A percentile compares a stretch with the other conserved stretches of the same genome.
Conservation (phyloP, 2,329 filamentous ascomycete species). For the Aspergillus ochraceoroseus region DNA sequence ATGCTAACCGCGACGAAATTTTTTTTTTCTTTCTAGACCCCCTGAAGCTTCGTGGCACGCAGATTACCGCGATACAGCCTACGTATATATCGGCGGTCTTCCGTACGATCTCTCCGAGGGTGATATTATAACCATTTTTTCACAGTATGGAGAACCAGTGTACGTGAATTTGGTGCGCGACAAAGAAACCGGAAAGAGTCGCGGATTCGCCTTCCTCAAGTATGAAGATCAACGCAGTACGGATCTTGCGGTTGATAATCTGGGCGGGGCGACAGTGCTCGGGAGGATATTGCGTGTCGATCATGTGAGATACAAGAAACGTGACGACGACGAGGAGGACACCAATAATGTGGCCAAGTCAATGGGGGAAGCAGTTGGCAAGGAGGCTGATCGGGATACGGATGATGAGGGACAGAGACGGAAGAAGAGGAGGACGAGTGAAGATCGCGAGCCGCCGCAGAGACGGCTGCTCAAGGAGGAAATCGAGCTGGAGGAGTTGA, state of each 20-base stretch:
- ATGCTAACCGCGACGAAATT: constrained; percentile 11
- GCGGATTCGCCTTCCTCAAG: constrained; percentile 92
- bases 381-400: constrained; percentile 32
- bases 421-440: constrained; percentile 33
- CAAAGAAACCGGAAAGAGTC: constrained; percentile 92
- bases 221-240: constrained; percentile 97
- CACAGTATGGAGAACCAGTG: constrained; percentile 90
- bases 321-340: constrained; percentile 66
- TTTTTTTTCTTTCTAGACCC: constrained; percentile 52
- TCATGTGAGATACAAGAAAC: constrained; percentile 84
- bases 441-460: constrained; percentile 46
- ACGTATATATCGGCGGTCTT: constrained; percentile 90
- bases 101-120: constrained; percentile 91
- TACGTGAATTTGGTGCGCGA: constrained; percentile 90
- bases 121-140: constrained; percentile 93
- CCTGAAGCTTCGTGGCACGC: constrained; percentile 92
- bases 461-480: constrained; percentile 72
- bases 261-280: constrained; percentile 78
- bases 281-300: constrained; percentile 81
- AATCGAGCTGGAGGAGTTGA: constrained; percentile 67
- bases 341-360: constrained; percentile 47
- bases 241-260: constrained; percentile 91
- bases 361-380: constrained; percentile 45
- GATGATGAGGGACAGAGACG: constrained; percentile 36
- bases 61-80: constrained; percentile 96